Base-by-base conservation (phyloP, 2,329 filamentous ascomycete species). In the Aspergillus sp. region DNA sequence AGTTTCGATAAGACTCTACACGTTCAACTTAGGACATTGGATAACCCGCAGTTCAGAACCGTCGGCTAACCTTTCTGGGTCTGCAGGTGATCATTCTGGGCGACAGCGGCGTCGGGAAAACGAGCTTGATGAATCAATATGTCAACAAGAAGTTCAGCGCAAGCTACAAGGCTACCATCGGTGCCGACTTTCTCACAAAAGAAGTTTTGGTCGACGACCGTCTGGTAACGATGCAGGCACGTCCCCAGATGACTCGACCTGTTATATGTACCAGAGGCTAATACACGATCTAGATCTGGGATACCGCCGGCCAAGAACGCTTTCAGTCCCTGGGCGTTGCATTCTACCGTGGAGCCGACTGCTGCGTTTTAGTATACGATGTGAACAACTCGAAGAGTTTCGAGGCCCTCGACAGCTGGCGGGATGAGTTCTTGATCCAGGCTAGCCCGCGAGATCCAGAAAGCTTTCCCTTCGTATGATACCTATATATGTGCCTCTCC, bases 61-160 rank as follows among this genome's bases (percentile, higher is more conserved):
- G 35, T 38, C 49, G 17, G 26, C 16, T 33, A n/a, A 26, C 33
- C n/a, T 40, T n/a, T 45, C 35, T 52, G 38, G 24, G 45, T 7
- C 53, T 52, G 14, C 66, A 97, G 93, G 92, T 99, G 69, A 99
- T 99, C 69, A 97, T 99, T 77, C 87, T 99, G 65, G 94, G 94
- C 66, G 94, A 99, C 76, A 97, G 93, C 76, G 94, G 94, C 78
- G 94, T 99, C 58, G 94, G 94, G 73, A 99, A 99, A 83, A 99
- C 94, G 56, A 96, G 91, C 76, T 86, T 99, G 84, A 99, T 99
- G 94, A 99, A 99, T 79, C 94, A 99, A 97, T 99, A 97, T 89
- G 94, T 99, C 83, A 99, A 99, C 82, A 99, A 99, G 80, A 97
- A 99, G 75, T 99, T 99, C 81, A 96, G 92, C 73, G 93, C 92